Evolutionary conservation across 352 stramenopile species (phyloP).

Genomic region (Globisporangium orthogonon): DNA sequence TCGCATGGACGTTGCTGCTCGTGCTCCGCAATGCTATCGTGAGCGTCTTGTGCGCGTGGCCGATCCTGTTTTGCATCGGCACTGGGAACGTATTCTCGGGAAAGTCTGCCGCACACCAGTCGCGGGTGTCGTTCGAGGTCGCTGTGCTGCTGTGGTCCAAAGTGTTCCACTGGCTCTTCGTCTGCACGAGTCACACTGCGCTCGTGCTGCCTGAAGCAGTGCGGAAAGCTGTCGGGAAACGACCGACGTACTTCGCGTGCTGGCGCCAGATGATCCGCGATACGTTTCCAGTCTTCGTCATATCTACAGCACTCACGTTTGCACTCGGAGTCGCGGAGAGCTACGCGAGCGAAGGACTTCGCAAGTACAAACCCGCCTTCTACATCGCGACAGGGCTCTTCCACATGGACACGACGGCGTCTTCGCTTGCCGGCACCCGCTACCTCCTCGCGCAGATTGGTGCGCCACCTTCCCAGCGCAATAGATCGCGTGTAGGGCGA

Average conservation of each 20-base stretch:
- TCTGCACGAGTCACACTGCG: constrained; percentile 6
- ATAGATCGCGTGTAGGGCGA: too few relatives aligned
- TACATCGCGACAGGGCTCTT: not conserved
- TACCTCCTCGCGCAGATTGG: not conserved
- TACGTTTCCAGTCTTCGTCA: not conserved
- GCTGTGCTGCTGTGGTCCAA: constrained; percentile 23
- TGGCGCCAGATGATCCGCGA: constrained; percentile 1
- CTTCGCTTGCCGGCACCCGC: constrained; percentile 1
- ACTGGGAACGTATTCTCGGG: constrained; percentile 20
- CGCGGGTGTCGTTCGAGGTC: constrained; percentile 16
- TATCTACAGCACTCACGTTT: not conserved
- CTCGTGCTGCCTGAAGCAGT: not conserved
- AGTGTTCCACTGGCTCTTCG: constrained; percentile 4
- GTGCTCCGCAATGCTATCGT: constrained; percentile 17
- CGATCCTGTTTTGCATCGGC: constrained; percentile 18
- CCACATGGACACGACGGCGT: constrained; percentile 3
- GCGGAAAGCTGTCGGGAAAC: not conserved
- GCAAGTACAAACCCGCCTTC: constrained; percentile 2
- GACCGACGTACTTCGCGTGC: not conserved
- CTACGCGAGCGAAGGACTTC: not conserved
- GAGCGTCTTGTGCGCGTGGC: constrained; percentile 11
- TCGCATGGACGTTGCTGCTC: constrained; percentile 1
- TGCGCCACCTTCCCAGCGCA: not conserved
- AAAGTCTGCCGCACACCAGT: constrained; percentile 17
- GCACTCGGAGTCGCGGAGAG: not conserved